Percentiles rank a stretch among this genome's conserved stretches.
Conservation (phyloP, 202 grass and related monocot species). For the Eragrostis tef region DNA sequence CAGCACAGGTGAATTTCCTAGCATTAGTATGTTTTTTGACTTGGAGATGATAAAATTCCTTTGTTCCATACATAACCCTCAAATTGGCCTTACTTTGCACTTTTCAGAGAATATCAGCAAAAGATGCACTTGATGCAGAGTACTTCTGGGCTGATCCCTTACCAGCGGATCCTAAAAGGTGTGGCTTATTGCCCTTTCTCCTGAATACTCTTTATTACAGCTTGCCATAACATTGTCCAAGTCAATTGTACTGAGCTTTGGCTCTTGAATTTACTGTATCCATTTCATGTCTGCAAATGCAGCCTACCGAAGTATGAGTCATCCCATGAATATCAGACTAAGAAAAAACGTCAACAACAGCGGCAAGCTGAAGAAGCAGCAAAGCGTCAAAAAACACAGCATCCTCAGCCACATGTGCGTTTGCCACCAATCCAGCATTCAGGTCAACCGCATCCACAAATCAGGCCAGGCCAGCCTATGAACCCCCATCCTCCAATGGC, state of each 20-base stretch:
- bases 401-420: conserved; percentile 72
- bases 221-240: conserved; percentile 6
- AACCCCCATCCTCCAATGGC: conserved; percentile 60
- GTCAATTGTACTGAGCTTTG: background rate
- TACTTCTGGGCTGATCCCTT: conserved; percentile 86
- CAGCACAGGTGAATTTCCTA: conserved; percentile 57
- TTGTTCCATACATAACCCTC: conserved; percentile 9
- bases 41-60: background rate
- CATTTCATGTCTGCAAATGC: conserved; percentile 36
- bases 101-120: conserved; percentile 77
- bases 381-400: conserved; percentile 74
- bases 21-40: conserved; percentile 24
- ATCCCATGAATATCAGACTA: conserved; percentile 85
- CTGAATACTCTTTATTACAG: background rate
- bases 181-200: background rate
- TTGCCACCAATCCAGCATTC: conserved; percentile 81
- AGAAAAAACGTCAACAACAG: conserved; percentile 89
- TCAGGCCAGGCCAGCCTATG: conserved; percentile 63
- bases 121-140: conserved; percentile 88
- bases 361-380: conserved; percentile 82
- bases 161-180: conserved; percentile 80
- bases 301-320: conserved; percentile 84
- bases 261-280: background rate
- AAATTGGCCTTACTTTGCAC: conserved; percentile 37
- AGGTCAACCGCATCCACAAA: conserved; percentile 65